phyloP scores from a whole-genome alignment of 2,329 filamentous ascomycete genomes.

The Fusarium agapanthi region DNA sequence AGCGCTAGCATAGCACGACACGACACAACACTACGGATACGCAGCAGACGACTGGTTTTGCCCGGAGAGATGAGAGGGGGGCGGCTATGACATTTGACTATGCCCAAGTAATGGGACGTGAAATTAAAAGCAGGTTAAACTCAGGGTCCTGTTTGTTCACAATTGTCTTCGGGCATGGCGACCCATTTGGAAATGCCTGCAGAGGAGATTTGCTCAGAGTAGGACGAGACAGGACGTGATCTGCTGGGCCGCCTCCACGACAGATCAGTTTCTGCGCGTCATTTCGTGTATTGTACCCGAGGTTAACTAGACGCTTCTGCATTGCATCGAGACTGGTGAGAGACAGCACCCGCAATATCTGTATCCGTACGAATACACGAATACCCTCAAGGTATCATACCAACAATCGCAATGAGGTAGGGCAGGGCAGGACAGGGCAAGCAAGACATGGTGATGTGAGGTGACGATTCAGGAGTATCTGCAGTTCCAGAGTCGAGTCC shows the following conservation, averaged over 20 bases:
- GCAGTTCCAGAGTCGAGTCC: constrained; percentile 4
- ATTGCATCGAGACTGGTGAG: constrained; percentile 3
- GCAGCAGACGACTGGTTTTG: constrained; percentile 4
- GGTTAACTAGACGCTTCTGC: constrained; percentile 13
- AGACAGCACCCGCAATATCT: neutral
- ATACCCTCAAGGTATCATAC: neutral
- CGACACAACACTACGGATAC: neutral
- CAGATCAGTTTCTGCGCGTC: constrained; percentile 26
- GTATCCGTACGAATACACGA: neutral
- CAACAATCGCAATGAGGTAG: neutral
- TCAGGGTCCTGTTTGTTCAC: constrained; percentile 23
- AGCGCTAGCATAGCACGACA: constrained; percentile 14
- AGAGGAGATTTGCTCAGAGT: neutral
- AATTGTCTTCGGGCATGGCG: constrained; percentile 16
- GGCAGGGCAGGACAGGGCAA: neutral
- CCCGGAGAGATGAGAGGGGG: constrained; percentile 16
- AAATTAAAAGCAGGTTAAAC: constrained; percentile 29
- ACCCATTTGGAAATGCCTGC: constrained; percentile 23
- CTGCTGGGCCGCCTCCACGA: constrained; percentile 24
- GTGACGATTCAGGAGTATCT: constrained; percentile 16
- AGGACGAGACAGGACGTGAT: constrained; percentile 19
- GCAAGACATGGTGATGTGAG: constrained; percentile 1
- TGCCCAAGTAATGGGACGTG: constrained; percentile 2
- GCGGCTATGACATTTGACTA: constrained; percentile 14
- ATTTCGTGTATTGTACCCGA: constrained; percentile 27